phyloP scores from a whole-genome alignment of 1,284 basidiomycete genomes.

The Fistulinella cinereoalba region DNA sequence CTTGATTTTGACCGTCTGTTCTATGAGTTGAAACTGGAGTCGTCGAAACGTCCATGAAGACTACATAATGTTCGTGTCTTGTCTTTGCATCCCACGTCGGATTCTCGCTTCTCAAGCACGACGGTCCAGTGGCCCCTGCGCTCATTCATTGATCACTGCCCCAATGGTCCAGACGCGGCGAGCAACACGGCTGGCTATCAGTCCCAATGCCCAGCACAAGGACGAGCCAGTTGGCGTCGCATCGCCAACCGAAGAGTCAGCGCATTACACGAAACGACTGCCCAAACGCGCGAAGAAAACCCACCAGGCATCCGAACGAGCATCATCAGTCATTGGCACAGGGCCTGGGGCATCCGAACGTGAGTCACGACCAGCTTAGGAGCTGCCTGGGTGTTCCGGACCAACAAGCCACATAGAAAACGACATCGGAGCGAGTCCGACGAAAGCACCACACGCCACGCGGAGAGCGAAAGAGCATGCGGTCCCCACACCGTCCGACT shows the following conservation, averaged over 20 bases:
- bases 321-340: not conserved
- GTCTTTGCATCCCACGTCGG: not conserved
- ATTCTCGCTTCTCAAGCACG: not conserved
- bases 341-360: not conserved
- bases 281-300: slow-evolving; percentile 14
- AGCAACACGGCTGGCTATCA: slow-evolving; percentile 3
- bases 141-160: not conserved
- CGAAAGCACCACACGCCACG: slow-evolving; percentile 10
- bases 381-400: too few relatives aligned
- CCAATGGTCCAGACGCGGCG: slow-evolving; percentile 23
- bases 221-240: not conserved
- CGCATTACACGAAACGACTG: slow-evolving; percentile 2
- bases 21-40: too few relatives aligned
- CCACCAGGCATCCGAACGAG: not conserved
- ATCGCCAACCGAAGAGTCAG: not conserved
- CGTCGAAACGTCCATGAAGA: too few relatives aligned
- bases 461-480: slow-evolving; percentile 4
- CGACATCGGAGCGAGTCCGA: not conserved
- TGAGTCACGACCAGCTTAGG: too few relatives aligned
- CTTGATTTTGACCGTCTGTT: too few relatives aligned
- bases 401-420: slow-evolving; percentile 3
- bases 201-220: not conserved
- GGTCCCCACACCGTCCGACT: slow-evolving; percentile 14
- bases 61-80: too few relatives aligned
- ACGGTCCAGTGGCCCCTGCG: not conserved